A percentile compares a stretch with the other conserved stretches of the same genome.
These are phyloP conservation scores for Termitomyces sp. DNA, from an alignment of 1,284 basidiomycete genomes.

Conservation along the genomic window DNA sequence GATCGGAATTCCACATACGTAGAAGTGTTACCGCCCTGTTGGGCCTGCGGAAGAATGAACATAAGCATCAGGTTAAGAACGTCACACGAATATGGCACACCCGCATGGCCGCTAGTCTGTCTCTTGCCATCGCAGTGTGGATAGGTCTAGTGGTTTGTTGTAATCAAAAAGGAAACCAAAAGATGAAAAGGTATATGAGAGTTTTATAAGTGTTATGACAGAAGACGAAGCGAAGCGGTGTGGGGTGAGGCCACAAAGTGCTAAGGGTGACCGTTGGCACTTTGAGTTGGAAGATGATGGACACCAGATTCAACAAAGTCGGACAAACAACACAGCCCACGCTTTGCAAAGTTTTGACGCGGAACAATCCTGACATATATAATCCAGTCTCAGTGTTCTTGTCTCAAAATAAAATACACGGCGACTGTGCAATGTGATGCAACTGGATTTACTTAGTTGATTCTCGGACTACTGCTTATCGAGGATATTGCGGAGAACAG, in stretches of 20 bases:
- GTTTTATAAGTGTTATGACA: slow-evolving; percentile 10
- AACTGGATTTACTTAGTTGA: not conserved
- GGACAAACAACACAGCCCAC: slow-evolving; percentile 15
- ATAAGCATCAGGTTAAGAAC: not conserved
- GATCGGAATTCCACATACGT: slow-evolving; percentile 35
- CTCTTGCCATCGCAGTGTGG: slow-evolving; percentile 58
- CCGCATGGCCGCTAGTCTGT: slow-evolving; percentile 80
- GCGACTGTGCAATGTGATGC: not conserved
- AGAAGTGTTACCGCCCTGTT: slow-evolving; percentile 51
- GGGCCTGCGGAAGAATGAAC: slow-evolving; percentile 41
- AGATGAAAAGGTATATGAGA: slow-evolving; percentile 9
- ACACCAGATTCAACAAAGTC: slow-evolving; percentile 16
- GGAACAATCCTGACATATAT: not conserved
- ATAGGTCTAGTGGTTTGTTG: slow-evolving; percentile 7
- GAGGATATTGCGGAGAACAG: slow-evolving; percentile 56
- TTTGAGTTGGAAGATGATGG: slow-evolving; percentile 8
- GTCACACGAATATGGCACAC: slow-evolving; percentile 29
- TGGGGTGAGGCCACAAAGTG: slow-evolving; percentile 16
- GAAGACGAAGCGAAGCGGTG: slow-evolving; percentile 11
- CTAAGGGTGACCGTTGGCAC: slow-evolving; percentile 11
- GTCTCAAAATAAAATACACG: not conserved
- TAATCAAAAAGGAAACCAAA: slow-evolving; percentile 3
- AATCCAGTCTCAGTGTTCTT: not conserved
- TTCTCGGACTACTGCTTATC: slow-evolving; percentile 18
- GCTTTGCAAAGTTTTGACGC: not conserved